phyloP scores from a whole-genome alignment of 2,329 filamentous ascomycete species.

The Microdochium trichocladiopsis region DNA sequence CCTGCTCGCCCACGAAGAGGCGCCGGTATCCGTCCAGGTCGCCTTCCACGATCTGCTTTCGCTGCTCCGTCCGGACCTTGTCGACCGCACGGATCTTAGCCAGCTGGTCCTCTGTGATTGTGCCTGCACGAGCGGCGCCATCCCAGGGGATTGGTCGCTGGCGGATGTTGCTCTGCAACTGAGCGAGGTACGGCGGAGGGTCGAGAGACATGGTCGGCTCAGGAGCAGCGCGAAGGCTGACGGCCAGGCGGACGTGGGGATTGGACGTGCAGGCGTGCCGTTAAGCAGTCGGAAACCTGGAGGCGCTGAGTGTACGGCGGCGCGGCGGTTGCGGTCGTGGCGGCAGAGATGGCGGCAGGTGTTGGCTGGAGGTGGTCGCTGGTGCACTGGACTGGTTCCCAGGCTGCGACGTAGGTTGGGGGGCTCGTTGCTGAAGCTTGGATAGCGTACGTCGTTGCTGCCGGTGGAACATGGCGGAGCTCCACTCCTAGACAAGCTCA shows the following conservation, averaged over 20 bases:
- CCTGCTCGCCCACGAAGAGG: constrained; percentile 72
- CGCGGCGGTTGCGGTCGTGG: too few species aligned
- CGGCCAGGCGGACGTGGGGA: not conserved
- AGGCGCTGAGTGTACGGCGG: too few species aligned
- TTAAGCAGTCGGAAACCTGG: not conserved
- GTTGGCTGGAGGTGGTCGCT: too few species aligned
- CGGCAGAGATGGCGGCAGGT: too few species aligned
- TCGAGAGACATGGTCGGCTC: constrained; percentile 70
- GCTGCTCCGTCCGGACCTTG: constrained; percentile 88
- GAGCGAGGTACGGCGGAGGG: constrained; percentile 75
- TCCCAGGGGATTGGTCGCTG: constrained; percentile 96
- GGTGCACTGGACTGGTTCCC: too few species aligned
- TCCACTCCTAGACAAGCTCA: too few species aligned
- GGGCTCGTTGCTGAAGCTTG: too few species aligned
- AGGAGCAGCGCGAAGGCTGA: not conserved
- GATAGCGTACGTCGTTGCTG: too few species aligned
- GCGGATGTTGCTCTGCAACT: constrained; percentile 94
- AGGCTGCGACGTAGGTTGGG: too few species aligned
- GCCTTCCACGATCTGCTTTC: constrained; percentile 71
- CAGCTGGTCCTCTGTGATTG: constrained; percentile 88
- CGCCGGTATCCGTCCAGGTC: constrained; percentile 75
- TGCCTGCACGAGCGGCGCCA: constrained; percentile 86
- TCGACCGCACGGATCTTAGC: constrained; percentile 95
- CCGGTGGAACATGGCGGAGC: too few species aligned
- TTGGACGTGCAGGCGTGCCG: not conserved